Evolutionary conservation across 805 yeast species (phyloP).

Genomic region (Starmerella stigmatis): DNA sequence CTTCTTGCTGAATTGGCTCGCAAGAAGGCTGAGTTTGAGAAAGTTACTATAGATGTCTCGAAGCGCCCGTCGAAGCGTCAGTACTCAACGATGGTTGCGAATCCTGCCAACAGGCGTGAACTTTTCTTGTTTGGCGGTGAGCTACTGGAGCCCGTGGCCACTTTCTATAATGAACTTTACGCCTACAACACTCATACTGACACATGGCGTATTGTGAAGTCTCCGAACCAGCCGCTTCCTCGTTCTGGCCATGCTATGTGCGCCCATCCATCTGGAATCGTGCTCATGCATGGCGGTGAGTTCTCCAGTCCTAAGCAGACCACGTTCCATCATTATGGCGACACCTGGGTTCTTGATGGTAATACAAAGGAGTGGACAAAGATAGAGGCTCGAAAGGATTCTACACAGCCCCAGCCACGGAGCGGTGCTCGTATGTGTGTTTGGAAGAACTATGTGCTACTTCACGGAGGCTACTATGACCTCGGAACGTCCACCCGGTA

Average conservation of each 20-base stretch:
- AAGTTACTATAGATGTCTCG: conserved; percentile 50
- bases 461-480: conserved; percentile 91
- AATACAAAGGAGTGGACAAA: conserved; percentile 82
- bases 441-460: conserved; percentile 81
- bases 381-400: conserved; percentile 50
- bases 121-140: conserved; percentile 88
- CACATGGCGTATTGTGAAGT: conserved; percentile 66
- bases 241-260: conserved; percentile 90
- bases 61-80: conserved; percentile 57
- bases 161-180: conserved; percentile 71
- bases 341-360: conserved; percentile 87
- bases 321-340: conserved; percentile 92
- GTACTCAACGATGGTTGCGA: conserved; percentile 64
- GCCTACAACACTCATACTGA: conserved; percentile 66
- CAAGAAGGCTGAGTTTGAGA: conserved; percentile 70
- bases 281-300: conserved; percentile 89
- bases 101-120: conserved; percentile 72
- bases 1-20: conserved; percentile 64
- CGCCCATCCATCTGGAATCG: conserved; percentile 80
- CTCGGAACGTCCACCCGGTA: conserved; percentile 76
- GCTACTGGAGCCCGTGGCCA: conserved; percentile 42
- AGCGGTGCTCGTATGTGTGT: conserved; percentile 85
- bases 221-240: conserved; percentile 84
- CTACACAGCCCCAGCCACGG: conserved; percentile 55
- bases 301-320: conserved; percentile 93